These are phyloP conservation scores for Theileria sp. DNA, from an alignment of 169 alveolate genomes.

Conservation along the genomic window DNA sequence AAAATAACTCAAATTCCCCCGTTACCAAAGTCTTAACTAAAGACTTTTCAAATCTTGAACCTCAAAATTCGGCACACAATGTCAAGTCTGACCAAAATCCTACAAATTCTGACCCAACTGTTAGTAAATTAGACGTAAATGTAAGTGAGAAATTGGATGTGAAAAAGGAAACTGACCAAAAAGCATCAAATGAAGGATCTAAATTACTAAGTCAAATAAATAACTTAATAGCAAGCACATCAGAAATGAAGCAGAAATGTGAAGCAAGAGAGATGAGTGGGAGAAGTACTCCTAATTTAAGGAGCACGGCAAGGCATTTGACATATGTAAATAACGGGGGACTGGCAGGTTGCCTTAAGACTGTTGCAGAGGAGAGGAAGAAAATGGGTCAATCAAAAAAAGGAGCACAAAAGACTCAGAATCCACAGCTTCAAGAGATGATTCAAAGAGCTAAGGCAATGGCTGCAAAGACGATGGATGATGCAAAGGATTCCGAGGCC, in stretches of 20 bases:
- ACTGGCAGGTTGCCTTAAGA: slow-evolving; percentile 49
- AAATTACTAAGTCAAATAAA: neutral
- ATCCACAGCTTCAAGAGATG: slow-evolving; percentile 36
- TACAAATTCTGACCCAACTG: neutral
- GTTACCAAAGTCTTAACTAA: neutral
- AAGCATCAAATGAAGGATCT: neutral
- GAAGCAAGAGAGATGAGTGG: slow-evolving; percentile 2
- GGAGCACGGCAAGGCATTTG: slow-evolving; percentile 51
- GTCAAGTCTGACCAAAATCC: neutral
- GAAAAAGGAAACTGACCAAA: neutral
- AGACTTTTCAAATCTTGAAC: neutral
- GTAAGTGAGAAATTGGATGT: neutral
- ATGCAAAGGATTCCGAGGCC: slow-evolving; percentile 11
- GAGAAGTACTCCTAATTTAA: slow-evolving; percentile 10
- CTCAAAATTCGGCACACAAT: neutral
- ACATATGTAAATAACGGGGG: slow-evolving; percentile 45
- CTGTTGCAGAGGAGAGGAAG: slow-evolving; percentile 59
- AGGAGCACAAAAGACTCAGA: neutral
- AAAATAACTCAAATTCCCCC: neutral
- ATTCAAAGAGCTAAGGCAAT: slow-evolving; percentile 47
- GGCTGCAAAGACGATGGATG: slow-evolving; percentile 38
- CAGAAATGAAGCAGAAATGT: slow-evolving; percentile 12
- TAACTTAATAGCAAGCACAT: slow-evolving; percentile 17
- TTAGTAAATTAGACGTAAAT: neutral
- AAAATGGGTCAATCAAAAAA: slow-evolving; percentile 11